Conservation (phyloP, 1,139 yeast species). For the Lodderomyces beijingensis region DNA sequence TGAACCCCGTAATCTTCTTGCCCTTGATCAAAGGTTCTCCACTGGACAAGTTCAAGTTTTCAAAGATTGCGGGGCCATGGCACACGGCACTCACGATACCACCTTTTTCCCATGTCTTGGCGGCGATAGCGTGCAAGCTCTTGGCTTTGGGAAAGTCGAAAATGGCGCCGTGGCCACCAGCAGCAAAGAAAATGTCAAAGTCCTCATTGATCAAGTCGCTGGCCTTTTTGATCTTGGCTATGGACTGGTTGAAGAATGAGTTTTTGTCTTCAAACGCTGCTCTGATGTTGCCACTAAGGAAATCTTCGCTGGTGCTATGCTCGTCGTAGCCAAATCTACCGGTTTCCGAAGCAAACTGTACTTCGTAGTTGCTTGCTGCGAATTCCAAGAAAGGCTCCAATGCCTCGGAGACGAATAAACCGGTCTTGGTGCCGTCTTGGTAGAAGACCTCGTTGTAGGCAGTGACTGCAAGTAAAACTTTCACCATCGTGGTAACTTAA, state of each 20-base stretch:
- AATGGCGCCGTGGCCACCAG: conserved; percentile 64
- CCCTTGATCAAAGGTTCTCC: conserved; percentile 48
- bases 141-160: conserved; percentile 54
- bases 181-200: conserved; percentile 51
- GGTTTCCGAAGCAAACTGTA: conserved; percentile 53
- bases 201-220: conserved; percentile 44
- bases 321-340: conserved; percentile 54
- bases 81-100: conserved; percentile 63
- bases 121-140: conserved; percentile 42
- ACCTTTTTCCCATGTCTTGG: conserved; percentile 42
- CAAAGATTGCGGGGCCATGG: conserved; percentile 60
- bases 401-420: conserved; percentile 54
- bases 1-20: conserved; percentile 57
- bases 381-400: conserved; percentile 52
- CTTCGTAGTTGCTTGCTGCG: conserved; percentile 43
- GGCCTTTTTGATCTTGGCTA: conserved; percentile 37
- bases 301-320: conserved; percentile 40
- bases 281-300: conserved; percentile 44
- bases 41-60: conserved; percentile 35
- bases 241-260: conserved; percentile 33
- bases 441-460: conserved; percentile 49
- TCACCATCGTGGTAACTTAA: conserved; percentile 17
- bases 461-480: conserved; percentile 50
- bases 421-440: conserved; percentile 52
- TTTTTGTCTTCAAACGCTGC: conserved; percentile 31